Evolutionary conservation across 129 eudicot species (phyloP).

Genomic region (Lactuca saligna): DNA sequence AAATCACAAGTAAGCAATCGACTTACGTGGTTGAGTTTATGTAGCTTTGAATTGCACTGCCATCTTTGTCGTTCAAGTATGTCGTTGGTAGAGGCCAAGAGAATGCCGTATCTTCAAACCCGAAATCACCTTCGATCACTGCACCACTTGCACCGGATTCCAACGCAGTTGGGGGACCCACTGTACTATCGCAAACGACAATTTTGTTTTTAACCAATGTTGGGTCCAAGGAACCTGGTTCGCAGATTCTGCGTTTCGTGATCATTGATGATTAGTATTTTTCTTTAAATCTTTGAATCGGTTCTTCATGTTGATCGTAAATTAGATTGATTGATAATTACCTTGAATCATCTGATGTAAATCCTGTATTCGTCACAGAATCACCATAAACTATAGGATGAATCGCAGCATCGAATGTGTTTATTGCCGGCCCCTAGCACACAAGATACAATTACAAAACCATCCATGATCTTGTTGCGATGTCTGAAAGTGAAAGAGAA

Average conservation of each 20-base stretch:
- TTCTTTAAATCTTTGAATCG: neutral
- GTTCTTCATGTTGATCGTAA: neutral
- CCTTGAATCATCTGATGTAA: conserved; percentile 35
- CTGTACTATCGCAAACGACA: conserved; percentile 29
- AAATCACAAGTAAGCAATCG: neutral
- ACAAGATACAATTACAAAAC: conserved; percentile 1
- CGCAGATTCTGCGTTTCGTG: conserved; percentile 29
- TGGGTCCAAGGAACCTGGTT: conserved; percentile 25
- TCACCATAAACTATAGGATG: conserved; percentile 41
- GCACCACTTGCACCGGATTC: conserved; percentile 33
- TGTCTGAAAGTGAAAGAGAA: neutral
- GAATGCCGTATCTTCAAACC: conserved; percentile 29
- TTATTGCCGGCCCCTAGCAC: conserved; percentile 36
- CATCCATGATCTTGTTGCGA: neutral
- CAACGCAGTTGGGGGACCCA: conserved; percentile 8
- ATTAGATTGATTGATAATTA: neutral
- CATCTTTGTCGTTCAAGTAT: conserved; percentile 36
- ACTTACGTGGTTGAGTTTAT: conserved; percentile 39
- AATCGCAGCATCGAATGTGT: conserved; percentile 36
- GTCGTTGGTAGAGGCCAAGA: conserved; percentile 32
- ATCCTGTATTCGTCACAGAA: conserved; percentile 47
- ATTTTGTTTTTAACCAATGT: conserved; percentile 31
- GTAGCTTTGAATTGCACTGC: conserved; percentile 30
- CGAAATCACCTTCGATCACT: conserved; percentile 31
- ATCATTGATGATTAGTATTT: neutral